A percentile compares a stretch with the other conserved stretches of the same genome.
Evolutionary conservation across 2,329 filamentous ascomycete species (phyloP).

Genomic region (Fusarium palustre): DNA sequence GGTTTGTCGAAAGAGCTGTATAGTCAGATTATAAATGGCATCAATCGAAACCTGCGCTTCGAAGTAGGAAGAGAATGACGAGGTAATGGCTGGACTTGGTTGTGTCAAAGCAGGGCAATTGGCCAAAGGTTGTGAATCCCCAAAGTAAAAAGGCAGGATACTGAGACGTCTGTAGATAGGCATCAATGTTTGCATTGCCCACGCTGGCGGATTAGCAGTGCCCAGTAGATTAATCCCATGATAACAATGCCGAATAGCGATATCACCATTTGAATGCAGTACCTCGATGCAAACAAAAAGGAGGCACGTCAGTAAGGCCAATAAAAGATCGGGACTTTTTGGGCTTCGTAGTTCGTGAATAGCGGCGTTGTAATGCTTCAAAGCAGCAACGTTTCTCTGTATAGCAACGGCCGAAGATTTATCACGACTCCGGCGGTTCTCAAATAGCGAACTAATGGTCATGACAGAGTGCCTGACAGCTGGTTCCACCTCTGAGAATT

Average conservation of each 20-base stretch:
- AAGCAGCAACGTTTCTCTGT: slow-evolving; percentile 1
- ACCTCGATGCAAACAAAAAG: slow-evolving; percentile 25
- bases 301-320: slow-evolving; percentile 16
- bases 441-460: slow-evolving; percentile 19
- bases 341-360: slow-evolving; percentile 7
- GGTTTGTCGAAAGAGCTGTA: slow-evolving; percentile 14
- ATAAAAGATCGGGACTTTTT: slow-evolving; percentile 1
- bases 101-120: slow-evolving; percentile 1
- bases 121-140: slow-evolving; percentile 14
- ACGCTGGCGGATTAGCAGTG: slow-evolving; percentile 4
- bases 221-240: slow-evolving; percentile 14
- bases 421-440: background rate
- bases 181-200: slow-evolving; percentile 3
- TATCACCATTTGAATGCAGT: slow-evolving; percentile 17
- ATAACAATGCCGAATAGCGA: slow-evolving; percentile 19
- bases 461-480: slow-evolving; percentile 30
- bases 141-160: slow-evolving; percentile 24
- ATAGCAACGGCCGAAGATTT: background rate
- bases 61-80: background rate
- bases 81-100: background rate
- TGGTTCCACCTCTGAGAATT: slow-evolving; percentile 31
- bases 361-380: slow-evolving; percentile 24
- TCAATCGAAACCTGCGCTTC: slow-evolving; percentile 11
- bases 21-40: slow-evolving; percentile 12
- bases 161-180: slow-evolving; percentile 15